Evolutionary conservation across 75 land plant species (phyloP).

Genomic region (Pinus tabuliformis): DNA sequence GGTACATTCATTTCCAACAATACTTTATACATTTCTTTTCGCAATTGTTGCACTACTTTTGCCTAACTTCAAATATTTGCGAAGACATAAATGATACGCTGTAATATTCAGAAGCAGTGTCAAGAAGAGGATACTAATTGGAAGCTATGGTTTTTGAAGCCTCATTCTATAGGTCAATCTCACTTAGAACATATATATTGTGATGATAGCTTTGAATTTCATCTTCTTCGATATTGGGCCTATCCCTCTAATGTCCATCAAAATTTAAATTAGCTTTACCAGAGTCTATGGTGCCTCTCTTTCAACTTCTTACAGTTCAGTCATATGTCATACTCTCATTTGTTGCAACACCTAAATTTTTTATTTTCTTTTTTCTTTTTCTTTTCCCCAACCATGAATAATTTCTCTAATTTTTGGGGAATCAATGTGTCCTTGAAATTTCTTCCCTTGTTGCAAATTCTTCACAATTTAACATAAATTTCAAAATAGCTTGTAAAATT

Average conservation of each 20-base stretch:
- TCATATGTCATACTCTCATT: not conserved
- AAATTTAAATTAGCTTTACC: not conserved
- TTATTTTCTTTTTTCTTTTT: conserved; percentile 14
- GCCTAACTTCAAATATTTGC: not conserved
- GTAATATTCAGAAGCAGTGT: not conserved
- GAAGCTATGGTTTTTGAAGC: not conserved
- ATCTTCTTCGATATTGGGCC: not conserved
- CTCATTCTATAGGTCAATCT: not conserved
- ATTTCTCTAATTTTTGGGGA: conserved; percentile 2
- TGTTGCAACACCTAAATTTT: not conserved
- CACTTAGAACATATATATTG: not conserved
- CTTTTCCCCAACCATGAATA: conserved; percentile 19
- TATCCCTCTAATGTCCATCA: not conserved
- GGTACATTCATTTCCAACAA: too few species aligned
- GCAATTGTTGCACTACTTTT: conserved; percentile 53
- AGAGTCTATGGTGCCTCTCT: not conserved
- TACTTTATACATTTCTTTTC: conserved; percentile 20
- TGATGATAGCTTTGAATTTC: not conserved
- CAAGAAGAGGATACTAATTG: not conserved
- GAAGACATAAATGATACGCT: not conserved
- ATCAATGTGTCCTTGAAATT: conserved; percentile 23
- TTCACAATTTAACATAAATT: conserved; percentile 46
- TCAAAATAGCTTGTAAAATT: conserved; percentile 64
- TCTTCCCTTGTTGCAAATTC: conserved; percentile 13
- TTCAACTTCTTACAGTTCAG: not conserved